These are phyloP conservation scores for Triangularia setosa DNA, from an alignment of 2,329 filamentous ascomycete genomes.

Conservation along the genomic window DNA sequence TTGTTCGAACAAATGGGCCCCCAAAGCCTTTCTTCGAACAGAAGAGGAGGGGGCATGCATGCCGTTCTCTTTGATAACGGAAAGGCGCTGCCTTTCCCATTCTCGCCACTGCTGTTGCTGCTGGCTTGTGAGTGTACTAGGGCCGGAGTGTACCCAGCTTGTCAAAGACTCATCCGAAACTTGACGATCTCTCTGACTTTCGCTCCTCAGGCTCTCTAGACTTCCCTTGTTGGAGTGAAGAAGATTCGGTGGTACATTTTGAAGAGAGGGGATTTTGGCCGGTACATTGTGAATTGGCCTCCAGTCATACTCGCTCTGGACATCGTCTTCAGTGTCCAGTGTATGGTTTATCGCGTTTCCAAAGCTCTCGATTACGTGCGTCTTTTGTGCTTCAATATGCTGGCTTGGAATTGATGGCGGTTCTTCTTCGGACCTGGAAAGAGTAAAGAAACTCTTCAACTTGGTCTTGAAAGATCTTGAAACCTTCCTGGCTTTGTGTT, in stretches of 20 bases:
- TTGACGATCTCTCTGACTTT: constrained; percentile 33
- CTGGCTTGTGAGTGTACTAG: constrained; percentile 50
- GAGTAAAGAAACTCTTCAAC: constrained; percentile 55
- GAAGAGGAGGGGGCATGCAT: constrained; percentile 41
- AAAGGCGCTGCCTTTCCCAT: constrained; percentile 55
- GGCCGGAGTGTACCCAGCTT: constrained; percentile 66
- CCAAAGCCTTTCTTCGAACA: constrained; percentile 26
- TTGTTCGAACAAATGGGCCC: constrained; percentile 27
- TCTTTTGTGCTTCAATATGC: constrained; percentile 46
- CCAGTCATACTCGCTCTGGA: constrained; percentile 14
- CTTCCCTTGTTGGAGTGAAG: constrained; percentile 53
- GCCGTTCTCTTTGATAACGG: constrained; percentile 59
- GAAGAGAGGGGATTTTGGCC: constrained; percentile 48
- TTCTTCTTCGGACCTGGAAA: constrained; percentile 35
- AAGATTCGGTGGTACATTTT: constrained; percentile 44
- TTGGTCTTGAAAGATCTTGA: constrained; percentile 60
- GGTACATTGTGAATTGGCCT: constrained; percentile 36
- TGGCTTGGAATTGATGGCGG: constrained; percentile 42
- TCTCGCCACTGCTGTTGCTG: constrained; percentile 36
- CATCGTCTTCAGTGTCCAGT: constrained; percentile 3
- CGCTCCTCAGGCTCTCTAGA: constrained; percentile 45
- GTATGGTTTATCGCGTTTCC: constrained; percentile 3
- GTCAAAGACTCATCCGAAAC: constrained; percentile 53
- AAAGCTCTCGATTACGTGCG: constrained; percentile 27
- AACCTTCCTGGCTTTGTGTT: constrained; percentile 55